A percentile compares a stretch with the other conserved stretches of the same genome.
Conservation (phyloP, 192 early-diverging fungal species). For the Backusella morwellensis region DNA sequence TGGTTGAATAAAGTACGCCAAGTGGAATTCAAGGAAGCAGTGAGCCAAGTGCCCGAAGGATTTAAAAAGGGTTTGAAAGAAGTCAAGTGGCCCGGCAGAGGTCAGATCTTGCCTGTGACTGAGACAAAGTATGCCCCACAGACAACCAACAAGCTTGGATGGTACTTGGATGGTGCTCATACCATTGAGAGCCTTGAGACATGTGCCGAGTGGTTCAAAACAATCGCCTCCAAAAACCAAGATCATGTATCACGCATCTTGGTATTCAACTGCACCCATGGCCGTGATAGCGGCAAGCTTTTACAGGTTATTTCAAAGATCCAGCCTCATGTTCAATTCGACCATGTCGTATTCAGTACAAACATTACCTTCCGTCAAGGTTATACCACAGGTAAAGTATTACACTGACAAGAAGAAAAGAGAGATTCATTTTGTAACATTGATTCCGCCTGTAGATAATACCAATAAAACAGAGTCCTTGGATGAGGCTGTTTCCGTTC, state of each 20-base stretch:
- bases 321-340: constrained; percentile 44
- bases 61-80: constrained; percentile 62
- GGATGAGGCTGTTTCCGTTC: constrained; percentile 59
- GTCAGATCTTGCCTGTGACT: constrained; percentile 58
- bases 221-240: constrained; percentile 17
- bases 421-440: too few species aligned
- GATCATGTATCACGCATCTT: constrained; percentile 50
- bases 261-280: constrained; percentile 87
- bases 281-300: constrained; percentile 61
- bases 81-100: constrained; percentile 88
- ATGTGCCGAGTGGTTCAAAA: constrained; percentile 55
- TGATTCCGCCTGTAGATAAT: constrained; percentile 46
- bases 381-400: constrained; percentile 31
- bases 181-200: constrained; percentile 81
- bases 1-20: constrained; percentile 58
- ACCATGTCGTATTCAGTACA: constrained; percentile 78
- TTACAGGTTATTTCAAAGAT: constrained; percentile 62
- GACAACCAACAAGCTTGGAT: constrained; percentile 41
- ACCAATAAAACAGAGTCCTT: constrained; percentile 65
- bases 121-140: constrained; percentile 31
- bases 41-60: constrained; percentile 37
- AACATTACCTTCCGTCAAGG: constrained; percentile 55
- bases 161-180: constrained; percentile 95
- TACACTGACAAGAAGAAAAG: not conserved
- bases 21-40: constrained; percentile 21